These are phyloP conservation scores for Craterostigma plantagineum DNA, from an alignment of 257 asterid species.

Conservation along the genomic window DNA sequence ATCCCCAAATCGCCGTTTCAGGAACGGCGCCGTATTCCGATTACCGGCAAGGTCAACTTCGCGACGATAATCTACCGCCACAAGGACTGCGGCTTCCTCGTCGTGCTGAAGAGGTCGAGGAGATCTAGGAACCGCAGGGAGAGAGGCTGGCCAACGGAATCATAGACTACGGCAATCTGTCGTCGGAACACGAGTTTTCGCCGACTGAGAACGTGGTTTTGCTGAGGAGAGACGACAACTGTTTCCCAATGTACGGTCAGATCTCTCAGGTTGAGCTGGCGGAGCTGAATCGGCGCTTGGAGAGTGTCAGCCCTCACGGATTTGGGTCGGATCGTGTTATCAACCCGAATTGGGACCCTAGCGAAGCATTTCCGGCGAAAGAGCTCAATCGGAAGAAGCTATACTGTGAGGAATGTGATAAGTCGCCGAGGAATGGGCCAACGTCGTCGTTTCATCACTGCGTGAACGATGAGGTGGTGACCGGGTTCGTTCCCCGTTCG, in stretches of 20 bases:
- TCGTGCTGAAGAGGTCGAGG: conserved; percentile 61
- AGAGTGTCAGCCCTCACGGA: conserved; percentile 11
- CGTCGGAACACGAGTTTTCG: conserved; percentile 15
- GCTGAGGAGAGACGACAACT: conserved; percentile 32
- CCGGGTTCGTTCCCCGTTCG: conserved; percentile 18
- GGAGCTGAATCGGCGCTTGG: conserved; percentile 21
- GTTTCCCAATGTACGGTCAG: conserved; percentile 22
- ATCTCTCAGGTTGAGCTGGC: conserved; percentile 18
- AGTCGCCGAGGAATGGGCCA: conserved; percentile 10
- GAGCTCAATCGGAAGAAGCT: conserved; percentile 8
- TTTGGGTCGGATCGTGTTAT: too few relatives aligned
- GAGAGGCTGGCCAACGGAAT: conserved; percentile 15
- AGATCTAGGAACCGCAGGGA: conserved; percentile 36
- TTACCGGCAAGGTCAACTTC: conserved; percentile 65
- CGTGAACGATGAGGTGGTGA: conserved; percentile 35
- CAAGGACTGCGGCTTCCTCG: conserved; percentile 43
- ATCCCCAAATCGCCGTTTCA: conserved; percentile 10
- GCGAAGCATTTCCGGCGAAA: background rate
- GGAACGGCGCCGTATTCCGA: conserved; percentile 47
- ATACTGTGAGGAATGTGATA: conserved; percentile 34
- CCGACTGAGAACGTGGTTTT: conserved; percentile 20
- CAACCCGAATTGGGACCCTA: background rate
- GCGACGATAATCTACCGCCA: conserved; percentile 24
- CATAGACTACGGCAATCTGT: conserved; percentile 16
- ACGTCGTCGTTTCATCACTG: conserved; percentile 51